Conservation (phyloP, 352 stramenopile species). For the Pythium graminicola region DNA sequence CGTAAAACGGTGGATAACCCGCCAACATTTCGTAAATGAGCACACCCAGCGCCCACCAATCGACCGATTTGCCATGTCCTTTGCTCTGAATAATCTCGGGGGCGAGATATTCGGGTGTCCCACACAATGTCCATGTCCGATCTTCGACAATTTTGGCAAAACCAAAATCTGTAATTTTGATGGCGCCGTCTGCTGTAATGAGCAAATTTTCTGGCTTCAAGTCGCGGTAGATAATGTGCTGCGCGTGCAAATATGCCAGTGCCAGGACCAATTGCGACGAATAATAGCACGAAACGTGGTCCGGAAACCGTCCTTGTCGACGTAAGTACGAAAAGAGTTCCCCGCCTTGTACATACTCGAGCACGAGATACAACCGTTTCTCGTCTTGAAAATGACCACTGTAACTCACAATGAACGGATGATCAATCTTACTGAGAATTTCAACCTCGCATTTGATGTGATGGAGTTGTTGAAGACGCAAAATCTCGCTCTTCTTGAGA, state of each 20-base stretch:
- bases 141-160: constrained; percentile 83
- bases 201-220: constrained; percentile 97
- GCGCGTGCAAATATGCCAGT: constrained; percentile 65
- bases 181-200: constrained; percentile 82
- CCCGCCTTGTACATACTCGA: constrained; percentile 83
- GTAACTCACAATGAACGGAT: constrained; percentile 83
- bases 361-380: constrained; percentile 78
- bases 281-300: constrained; percentile 60
- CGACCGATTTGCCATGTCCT: constrained; percentile 97
- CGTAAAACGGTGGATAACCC: constrained; percentile 97
- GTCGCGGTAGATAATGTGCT: constrained; percentile 90
- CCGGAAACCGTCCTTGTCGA: constrained; percentile 39
- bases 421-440: constrained; percentile 85
- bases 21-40: constrained; percentile 98
- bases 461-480: constrained; percentile 88
- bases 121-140: constrained; percentile 93
- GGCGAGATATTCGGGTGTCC: constrained; percentile 98
- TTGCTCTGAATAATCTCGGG: constrained; percentile 98
- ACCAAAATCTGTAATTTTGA: constrained; percentile 85
- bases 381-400: constrained; percentile 82
- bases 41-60: constrained; percentile 99
- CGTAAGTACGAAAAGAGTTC: constrained; percentile 79
- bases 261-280: constrained; percentile 62
- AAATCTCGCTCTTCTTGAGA: constrained; percentile 95
- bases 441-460: constrained; percentile 96